A percentile compares a stretch with the other conserved stretches of the same genome.
phyloP scores from a whole-genome alignment of 176 grass and related monocot genomes.

The Carex parvula region DNA sequence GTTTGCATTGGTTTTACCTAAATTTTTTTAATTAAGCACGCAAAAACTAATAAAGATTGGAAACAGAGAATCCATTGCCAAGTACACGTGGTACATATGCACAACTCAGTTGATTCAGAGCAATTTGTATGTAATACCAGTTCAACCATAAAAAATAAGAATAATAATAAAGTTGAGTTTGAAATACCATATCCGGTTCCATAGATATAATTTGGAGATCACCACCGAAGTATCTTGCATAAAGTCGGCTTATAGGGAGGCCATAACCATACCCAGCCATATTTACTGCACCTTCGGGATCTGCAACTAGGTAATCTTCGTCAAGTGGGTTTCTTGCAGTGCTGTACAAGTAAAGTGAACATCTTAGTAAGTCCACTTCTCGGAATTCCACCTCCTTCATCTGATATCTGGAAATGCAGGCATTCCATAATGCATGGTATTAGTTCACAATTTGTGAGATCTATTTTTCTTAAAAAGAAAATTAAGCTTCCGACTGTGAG shows the following conservation, averaged over 20 bases:
- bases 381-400: conserved; percentile 79
- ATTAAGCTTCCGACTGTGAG: not conserved
- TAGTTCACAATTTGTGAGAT: not conserved
- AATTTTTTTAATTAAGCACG: not conserved
- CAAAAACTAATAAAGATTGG: not conserved
- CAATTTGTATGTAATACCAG: not conserved
- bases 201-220: conserved; percentile 84
- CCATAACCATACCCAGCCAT: conserved; percentile 74
- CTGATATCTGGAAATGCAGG: conserved; percentile 47
- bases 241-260: conserved; percentile 62
- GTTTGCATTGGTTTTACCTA: not conserved
- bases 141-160: not conserved
- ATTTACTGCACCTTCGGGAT: conserved; percentile 22
- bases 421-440: not conserved
- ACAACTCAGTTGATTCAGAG: not conserved
- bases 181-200: conserved; percentile 78
- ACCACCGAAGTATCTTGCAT: conserved; percentile 70
- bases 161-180: not conserved
- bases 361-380: conserved; percentile 81
- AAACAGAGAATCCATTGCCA: not conserved
- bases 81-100: not conserved
- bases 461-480: not conserved
- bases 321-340: conserved; percentile 65
- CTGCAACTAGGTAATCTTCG: conserved; percentile 33
- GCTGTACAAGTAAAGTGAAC: conserved; percentile 76